Percentiles rank a stretch among this genome's conserved stretches.
These are phyloP conservation scores for Bruguiera sexangula DNA, from an alignment of 345 rosid species.

Conservation along the genomic window DNA sequence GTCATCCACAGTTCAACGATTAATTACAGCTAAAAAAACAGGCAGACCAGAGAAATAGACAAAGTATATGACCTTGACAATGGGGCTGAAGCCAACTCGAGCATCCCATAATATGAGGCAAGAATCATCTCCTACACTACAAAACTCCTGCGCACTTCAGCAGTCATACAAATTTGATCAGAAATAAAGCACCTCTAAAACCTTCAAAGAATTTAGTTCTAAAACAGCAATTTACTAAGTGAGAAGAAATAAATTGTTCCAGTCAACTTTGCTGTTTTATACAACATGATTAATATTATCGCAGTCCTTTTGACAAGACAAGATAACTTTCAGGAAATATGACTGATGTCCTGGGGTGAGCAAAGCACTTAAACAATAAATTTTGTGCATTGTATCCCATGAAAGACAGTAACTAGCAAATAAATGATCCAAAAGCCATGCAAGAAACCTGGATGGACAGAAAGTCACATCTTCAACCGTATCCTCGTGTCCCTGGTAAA, in stretches of 20 bases:
- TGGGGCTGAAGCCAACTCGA: slow-evolving; percentile 49
- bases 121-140: slow-evolving; percentile 74
- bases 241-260: no score
- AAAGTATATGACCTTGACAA: slow-evolving; percentile 44
- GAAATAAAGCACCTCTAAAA: neutral
- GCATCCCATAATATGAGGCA: slow-evolving; percentile 74
- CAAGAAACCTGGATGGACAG: slow-evolving; percentile 56
- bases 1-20: no score
- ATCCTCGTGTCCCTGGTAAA: slow-evolving; percentile 53
- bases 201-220: neutral
- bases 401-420: neutral
- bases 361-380: neutral
- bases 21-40: neutral
- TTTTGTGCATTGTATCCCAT: neutral
- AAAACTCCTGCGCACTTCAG: slow-evolving; percentile 52
- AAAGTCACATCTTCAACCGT: slow-evolving; percentile 73
- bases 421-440: neutral
- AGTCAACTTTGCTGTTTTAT: no score
- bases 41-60: neutral
- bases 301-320: no score
- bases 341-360: no score
- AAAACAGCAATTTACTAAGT: no score
- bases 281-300: no score
- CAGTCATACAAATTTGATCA: neutral
- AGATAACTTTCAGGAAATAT: no score